These are phyloP conservation scores for Russula earlei DNA, from an alignment of 768 basidiomycete species.

Conservation along the genomic window DNA sequence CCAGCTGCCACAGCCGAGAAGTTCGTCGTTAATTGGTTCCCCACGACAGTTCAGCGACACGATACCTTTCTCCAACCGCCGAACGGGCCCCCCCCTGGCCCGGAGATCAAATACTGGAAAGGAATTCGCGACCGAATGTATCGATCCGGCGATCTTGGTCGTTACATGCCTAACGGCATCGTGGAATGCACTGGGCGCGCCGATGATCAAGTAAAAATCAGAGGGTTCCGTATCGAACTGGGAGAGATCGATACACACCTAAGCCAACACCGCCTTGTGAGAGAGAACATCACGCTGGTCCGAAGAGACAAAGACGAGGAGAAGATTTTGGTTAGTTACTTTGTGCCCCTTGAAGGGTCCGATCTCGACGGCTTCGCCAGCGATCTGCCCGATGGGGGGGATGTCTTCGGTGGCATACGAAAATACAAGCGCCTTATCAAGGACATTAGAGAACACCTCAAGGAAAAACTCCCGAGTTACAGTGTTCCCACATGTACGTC, in stretches of 20 bases:
- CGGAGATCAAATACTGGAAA: slow-evolving; percentile 81
- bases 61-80: slow-evolving; percentile 68
- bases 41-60: slow-evolving; percentile 37
- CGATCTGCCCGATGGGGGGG: slow-evolving; percentile 45
- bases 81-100: slow-evolving; percentile 41
- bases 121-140: slow-evolving; percentile 97
- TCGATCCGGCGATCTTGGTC: slow-evolving; percentile 90
- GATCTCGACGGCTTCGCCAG: slow-evolving; percentile 61
- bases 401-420: slow-evolving; percentile 65
- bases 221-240: slow-evolving; percentile 96
- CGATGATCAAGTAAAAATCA: slow-evolving; percentile 98
- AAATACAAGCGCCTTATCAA: slow-evolving; percentile 84
- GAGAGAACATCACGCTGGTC: slow-evolving; percentile 98
- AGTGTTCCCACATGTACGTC: slow-evolving; percentile 80
- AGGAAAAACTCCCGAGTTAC: slow-evolving; percentile 93
- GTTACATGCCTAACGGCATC: slow-evolving; percentile 83
- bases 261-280: slow-evolving; percentile 81
- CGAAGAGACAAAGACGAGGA: slow-evolving; percentile 98
- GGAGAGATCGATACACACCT: slow-evolving; percentile 97
- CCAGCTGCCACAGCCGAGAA: slow-evolving; percentile 75
- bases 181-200: slow-evolving; percentile 97
- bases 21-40: slow-evolving; percentile 94
- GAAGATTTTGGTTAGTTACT: slow-evolving; percentile 95
- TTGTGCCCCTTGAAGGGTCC: slow-evolving; percentile 76
- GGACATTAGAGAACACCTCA: slow-evolving; percentile 89